These are phyloP conservation scores for Solioccasus polychromus DNA, from an alignment of 768 basidiomycete genomes.

Conservation along the genomic window DNA sequence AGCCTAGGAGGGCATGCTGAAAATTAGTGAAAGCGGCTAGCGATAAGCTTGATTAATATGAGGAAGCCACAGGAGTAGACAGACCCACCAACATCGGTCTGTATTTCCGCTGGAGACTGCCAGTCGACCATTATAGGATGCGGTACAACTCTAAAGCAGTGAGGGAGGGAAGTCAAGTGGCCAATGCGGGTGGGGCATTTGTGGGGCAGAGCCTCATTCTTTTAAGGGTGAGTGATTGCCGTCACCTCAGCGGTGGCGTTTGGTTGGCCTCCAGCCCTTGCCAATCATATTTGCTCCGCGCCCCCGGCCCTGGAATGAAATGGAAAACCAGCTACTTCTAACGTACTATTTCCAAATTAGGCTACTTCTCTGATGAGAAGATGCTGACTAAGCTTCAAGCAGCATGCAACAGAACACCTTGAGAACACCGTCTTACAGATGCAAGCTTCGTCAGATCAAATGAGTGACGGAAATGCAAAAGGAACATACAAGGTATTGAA, in stretches of 20 bases:
- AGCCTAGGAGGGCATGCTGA: slow-evolving; percentile 56
- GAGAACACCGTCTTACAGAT: background rate
- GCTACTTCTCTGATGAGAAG: no score
- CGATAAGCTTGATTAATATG: slow-evolving; percentile 7
- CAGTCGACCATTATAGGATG: slow-evolving; percentile 51
- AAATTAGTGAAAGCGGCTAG: slow-evolving; percentile 44
- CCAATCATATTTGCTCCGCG: slow-evolving; percentile 4
- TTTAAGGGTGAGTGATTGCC: slow-evolving; percentile 11
- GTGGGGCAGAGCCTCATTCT: background rate
- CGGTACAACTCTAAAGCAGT: no score
- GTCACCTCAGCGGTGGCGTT: slow-evolving; percentile 20
- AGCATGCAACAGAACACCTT: no score
- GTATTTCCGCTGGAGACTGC: slow-evolving; percentile 47
- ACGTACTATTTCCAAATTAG: no score
- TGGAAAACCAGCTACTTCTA: slow-evolving; percentile 8
- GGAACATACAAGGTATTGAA: background rate
- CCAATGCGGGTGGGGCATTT: background rate
- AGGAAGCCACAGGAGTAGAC: background rate
- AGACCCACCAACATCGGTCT: slow-evolving; percentile 43
- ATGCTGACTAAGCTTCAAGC: background rate
- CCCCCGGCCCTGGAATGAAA: background rate
- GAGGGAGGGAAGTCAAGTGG: background rate
- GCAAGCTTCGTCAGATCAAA: background rate
- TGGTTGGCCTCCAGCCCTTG: slow-evolving; percentile 9
- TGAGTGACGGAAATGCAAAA: background rate